These are phyloP conservation scores for Vaccinium darrowii DNA, from an alignment of 148 eudicot genomes.

Conservation along the genomic window DNA sequence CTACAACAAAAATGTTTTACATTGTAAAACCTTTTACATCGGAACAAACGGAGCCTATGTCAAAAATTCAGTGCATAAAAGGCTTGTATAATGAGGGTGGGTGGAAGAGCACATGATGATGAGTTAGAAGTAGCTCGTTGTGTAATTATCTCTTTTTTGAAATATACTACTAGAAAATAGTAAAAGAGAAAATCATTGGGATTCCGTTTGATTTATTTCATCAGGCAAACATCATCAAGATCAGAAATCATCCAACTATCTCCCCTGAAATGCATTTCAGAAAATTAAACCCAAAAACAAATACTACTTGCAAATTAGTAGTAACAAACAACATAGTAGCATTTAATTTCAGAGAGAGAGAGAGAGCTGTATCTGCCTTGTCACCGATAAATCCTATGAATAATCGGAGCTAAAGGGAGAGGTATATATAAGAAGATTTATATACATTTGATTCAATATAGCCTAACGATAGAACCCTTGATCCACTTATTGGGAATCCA, in stretches of 20 bases:
- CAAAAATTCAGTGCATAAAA: too few species aligned
- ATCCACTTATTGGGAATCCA: constrained; percentile 10
- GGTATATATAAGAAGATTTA: not conserved
- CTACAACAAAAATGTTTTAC: too few species aligned
- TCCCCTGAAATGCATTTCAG: not conserved
- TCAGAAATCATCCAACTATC: too few species aligned
- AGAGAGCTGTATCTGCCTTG: constrained; percentile 15
- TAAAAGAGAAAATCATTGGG: too few species aligned
- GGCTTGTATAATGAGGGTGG: too few species aligned
- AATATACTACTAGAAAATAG: too few species aligned
- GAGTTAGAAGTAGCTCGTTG: too few species aligned
- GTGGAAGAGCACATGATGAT: too few species aligned
- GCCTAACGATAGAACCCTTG: constrained; percentile 20
- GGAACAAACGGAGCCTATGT: too few species aligned
- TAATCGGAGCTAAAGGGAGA: constrained; percentile 22
- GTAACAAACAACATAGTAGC: too few species aligned
- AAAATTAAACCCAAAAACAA: not conserved
- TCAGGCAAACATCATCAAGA: constrained; percentile 10
- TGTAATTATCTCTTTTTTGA: too few species aligned
- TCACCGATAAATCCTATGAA: constrained; percentile 13
- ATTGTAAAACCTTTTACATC: too few species aligned
- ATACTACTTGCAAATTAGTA: not conserved
- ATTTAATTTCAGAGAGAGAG: not conserved
- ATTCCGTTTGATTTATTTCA: constrained; percentile 23
- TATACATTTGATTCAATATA: not conserved